A percentile compares a stretch with the other conserved stretches of the same genome.
Evolutionary conservation across 2,329 filamentous ascomycete species (phyloP).

Genomic region (Bipolaris sorokiniana): DNA sequence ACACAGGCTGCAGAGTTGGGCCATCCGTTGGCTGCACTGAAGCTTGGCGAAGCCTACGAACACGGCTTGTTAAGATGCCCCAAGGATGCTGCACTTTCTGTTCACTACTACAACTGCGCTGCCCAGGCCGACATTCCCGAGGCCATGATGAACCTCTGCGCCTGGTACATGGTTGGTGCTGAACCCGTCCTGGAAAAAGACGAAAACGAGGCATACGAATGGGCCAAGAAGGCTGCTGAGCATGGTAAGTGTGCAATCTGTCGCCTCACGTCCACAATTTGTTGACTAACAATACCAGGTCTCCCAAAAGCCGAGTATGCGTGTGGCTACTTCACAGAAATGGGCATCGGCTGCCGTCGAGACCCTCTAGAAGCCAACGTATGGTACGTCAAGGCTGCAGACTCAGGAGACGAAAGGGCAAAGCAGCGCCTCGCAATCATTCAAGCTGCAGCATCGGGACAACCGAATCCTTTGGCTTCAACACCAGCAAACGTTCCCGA

Average conservation of each 20-base stretch:
- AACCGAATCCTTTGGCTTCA: slow-evolving; percentile 25
- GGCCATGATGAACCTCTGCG: slow-evolving; percentile 98
- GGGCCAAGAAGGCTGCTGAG: slow-evolving; percentile 86
- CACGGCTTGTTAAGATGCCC: slow-evolving; percentile 88
- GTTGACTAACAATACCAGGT: slow-evolving; percentile 54
- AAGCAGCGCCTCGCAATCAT: slow-evolving; percentile 88
- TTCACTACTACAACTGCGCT: slow-evolving; percentile 96
- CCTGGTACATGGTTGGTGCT: slow-evolving; percentile 97
- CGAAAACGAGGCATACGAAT: slow-evolving; percentile 94
- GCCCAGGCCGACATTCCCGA: slow-evolving; percentile 82
- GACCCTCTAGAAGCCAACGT: slow-evolving; percentile 97
- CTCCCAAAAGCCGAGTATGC: slow-evolving; percentile 82
- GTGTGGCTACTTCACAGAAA: slow-evolving; percentile 96
- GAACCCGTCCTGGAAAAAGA: slow-evolving; percentile 92
- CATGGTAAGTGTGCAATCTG: slow-evolving; percentile 67
- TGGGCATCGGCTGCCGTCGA: slow-evolving; percentile 93
- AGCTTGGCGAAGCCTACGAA: slow-evolving; percentile 96
- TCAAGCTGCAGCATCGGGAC: slow-evolving; percentile 74
- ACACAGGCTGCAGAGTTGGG: slow-evolving; percentile 93
- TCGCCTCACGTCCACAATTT: background rate
- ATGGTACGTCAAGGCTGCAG: slow-evolving; percentile 96
- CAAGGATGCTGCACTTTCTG: slow-evolving; percentile 86
- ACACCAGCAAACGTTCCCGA: slow-evolving; percentile 8
- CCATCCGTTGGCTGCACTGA: slow-evolving; percentile 82
- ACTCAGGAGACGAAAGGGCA: slow-evolving; percentile 87